Evolutionary conservation across 2,329 filamentous ascomycete genomes (phyloP), one percentile per base, ranked within the genome.

Genomic region (Verruconis gallopava): DNA sequence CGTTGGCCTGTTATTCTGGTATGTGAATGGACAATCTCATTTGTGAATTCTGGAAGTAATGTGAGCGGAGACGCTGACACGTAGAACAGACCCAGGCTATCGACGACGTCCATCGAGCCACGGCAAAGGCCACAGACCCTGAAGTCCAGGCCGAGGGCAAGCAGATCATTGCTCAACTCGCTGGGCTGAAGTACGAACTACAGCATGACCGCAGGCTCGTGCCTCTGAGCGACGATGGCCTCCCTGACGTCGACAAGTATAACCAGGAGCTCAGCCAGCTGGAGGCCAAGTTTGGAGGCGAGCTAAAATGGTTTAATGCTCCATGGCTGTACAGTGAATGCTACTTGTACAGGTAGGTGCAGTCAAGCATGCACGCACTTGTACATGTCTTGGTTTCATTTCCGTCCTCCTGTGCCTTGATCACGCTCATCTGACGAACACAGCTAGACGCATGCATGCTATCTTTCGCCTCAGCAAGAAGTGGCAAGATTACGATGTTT

Each of bases 1-100:
- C 73, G 91, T 59, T 98, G 89, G 91, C 91, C 91, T 13, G 71
- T 94, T 44, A 98, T 98, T 56, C 66, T 98, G 52, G 85, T 93
- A 53, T 58, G 73, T 57, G 37, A 43, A n/a, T 17, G 20, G 19
- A 21, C n/a, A n/a, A n/a, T n/a, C n/a, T n/a, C n/a, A n/a, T 39
- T 32, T 6, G 11, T 15, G 3, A n/a, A 12, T 37, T 11, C 11
- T 40, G 22, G 21, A 14, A 22, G 9, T 9, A 11, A 12, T 11
- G 21, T 9, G 12, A 40, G 11, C 9, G 13, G 22, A 28, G 18
- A 44, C 25, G 25, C 25, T 30, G 25, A 30, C 17, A 14, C 14
- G 34, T 13, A n/a, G n/a, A n/a, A 18, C 47, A 93, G 85, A 96
- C 91, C 13, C 77, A 86, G 57, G 84, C 81, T 43, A 91, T 98